phyloP scores from a whole-genome alignment of 345 rosid species.

The Brassica carinata region DNA sequence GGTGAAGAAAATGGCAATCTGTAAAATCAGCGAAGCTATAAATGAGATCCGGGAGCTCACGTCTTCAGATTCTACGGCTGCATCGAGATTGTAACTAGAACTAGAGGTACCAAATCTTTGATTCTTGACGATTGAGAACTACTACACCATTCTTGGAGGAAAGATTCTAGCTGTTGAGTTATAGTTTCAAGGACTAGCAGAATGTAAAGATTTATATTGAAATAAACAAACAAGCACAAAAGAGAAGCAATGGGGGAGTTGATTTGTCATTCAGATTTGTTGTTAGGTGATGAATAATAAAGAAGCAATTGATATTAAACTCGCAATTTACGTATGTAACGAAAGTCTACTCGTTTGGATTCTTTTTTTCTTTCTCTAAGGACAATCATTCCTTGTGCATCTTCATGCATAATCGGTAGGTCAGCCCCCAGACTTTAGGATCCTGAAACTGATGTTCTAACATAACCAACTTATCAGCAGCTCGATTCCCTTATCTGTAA shows the following conservation, averaged over 20 bases:
- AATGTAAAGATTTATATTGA: slow-evolving; percentile 28
- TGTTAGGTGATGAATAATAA: not conserved
- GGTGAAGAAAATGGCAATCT: slow-evolving; percentile 86
- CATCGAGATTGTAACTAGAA: slow-evolving; percentile 26
- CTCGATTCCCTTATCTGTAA: slow-evolving; percentile 75
- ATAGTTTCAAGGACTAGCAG: slow-evolving; percentile 26
- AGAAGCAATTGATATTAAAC: not conserved
- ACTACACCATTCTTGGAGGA: slow-evolving; percentile 6
- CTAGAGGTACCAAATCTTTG: slow-evolving; percentile 31
- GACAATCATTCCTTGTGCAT: slow-evolving; percentile 62
- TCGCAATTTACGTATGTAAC: not conserved
- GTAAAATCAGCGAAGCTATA: slow-evolving; percentile 62
- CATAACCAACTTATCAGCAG: slow-evolving; percentile 65
- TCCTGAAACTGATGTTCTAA: slow-evolving; percentile 57
- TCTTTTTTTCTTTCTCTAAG: slow-evolving; percentile 47
- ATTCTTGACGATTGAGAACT: slow-evolving; percentile 31
- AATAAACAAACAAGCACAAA: slow-evolving; percentile 12
- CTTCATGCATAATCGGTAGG: slow-evolving; percentile 49
- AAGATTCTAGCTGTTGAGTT: slow-evolving; percentile 20
- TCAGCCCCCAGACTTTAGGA: slow-evolving; percentile 56
- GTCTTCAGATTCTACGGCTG: slow-evolving; percentile 31
- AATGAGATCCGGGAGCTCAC: slow-evolving; percentile 77
- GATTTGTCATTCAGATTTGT: slow-evolving; percentile 27
- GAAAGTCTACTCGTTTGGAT: not conserved
- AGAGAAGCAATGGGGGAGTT: slow-evolving; percentile 15